These are phyloP conservation scores for Skeletonema potamos DNA, from an alignment of 108 stramenopile genomes.

Conservation along the genomic window DNA sequence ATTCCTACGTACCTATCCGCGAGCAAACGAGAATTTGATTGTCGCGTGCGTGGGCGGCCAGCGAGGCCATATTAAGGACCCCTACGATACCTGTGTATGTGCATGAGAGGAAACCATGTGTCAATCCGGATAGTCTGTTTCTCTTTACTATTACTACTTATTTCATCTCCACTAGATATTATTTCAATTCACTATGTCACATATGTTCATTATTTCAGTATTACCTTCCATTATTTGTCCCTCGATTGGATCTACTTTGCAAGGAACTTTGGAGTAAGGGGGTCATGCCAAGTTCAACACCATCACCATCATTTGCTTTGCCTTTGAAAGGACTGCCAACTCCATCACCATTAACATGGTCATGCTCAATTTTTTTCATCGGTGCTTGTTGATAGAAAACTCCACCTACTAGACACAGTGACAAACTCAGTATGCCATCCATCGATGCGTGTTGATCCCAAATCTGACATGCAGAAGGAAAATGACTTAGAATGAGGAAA, in stretches of 20 bases:
- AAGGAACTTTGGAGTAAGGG: slow-evolving; percentile 14
- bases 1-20: no score
- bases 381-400: slow-evolving; percentile 87
- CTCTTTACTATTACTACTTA: no score
- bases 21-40: no score
- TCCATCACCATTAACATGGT: background rate
- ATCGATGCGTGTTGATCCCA: slow-evolving; percentile 93
- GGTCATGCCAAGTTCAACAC: slow-evolving; percentile 6
- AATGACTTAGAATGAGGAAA: background rate
- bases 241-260: background rate
- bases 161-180: no score
- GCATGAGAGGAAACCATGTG: no score
- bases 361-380: slow-evolving; percentile 41
- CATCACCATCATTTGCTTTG: background rate
- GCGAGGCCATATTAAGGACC: no score
- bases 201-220: no score
- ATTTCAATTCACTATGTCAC: no score
- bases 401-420: slow-evolving; percentile 86
- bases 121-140: no score
- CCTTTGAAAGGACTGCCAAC: background rate
- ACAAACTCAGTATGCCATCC: slow-evolving; percentile 69
- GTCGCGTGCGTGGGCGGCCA: no score
- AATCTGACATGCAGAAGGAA: slow-evolving; percentile 20
- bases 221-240: background rate
- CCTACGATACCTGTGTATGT: no score